A percentile compares a stretch with the other conserved stretches of the same genome.
Evolutionary conservation across 2,329 filamentous ascomycete genomes (phyloP).

Genomic region (Esteya vermicola): DNA sequence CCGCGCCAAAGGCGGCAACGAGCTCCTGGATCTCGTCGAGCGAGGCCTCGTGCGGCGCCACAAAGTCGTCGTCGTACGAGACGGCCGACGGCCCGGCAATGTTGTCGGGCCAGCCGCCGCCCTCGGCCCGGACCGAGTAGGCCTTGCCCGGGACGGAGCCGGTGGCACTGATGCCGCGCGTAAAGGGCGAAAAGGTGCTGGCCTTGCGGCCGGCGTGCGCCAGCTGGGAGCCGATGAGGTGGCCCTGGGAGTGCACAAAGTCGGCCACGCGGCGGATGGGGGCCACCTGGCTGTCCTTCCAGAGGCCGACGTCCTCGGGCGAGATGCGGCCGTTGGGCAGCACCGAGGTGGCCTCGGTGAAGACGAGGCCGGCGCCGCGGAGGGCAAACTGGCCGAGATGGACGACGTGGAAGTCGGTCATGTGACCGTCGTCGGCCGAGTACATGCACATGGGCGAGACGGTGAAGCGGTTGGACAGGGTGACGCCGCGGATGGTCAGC

Average conservation of each 20-base stretch:
- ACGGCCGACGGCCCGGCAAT: slow-evolving; percentile 36
- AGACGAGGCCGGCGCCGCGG: slow-evolving; percentile 58
- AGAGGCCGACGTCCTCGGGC: slow-evolving; percentile 65
- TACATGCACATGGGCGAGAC: slow-evolving; percentile 51
- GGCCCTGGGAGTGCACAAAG: slow-evolving; percentile 65
- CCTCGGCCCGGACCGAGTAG: slow-evolving; percentile 28
- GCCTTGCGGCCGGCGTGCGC: slow-evolving; percentile 66
- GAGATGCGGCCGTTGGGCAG: slow-evolving; percentile 68
- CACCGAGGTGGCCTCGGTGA: slow-evolving; percentile 69
- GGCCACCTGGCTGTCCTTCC: slow-evolving; percentile 71
- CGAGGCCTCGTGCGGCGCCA: slow-evolving; percentile 53
- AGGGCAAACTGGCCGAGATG: slow-evolving; percentile 69
- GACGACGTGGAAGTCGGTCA: slow-evolving; percentile 68
- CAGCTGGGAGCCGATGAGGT: slow-evolving; percentile 67
- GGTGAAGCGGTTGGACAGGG: slow-evolving; percentile 40
- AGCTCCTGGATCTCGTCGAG: slow-evolving; percentile 51
- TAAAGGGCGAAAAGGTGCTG: slow-evolving; percentile 47
- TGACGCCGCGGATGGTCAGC: slow-evolving; percentile 36
- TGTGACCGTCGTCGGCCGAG: slow-evolving; percentile 46
- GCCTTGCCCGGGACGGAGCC: background rate
- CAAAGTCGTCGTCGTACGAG: slow-evolving; percentile 44
- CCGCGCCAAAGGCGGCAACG: slow-evolving; percentile 46
- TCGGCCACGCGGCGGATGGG: slow-evolving; percentile 58
- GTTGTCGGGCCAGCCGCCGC: slow-evolving; percentile 42
- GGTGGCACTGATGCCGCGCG: slow-evolving; percentile 25